Evolutionary conservation across 129 eudicot species (phyloP).

Genomic region (Arctium lappa): DNA sequence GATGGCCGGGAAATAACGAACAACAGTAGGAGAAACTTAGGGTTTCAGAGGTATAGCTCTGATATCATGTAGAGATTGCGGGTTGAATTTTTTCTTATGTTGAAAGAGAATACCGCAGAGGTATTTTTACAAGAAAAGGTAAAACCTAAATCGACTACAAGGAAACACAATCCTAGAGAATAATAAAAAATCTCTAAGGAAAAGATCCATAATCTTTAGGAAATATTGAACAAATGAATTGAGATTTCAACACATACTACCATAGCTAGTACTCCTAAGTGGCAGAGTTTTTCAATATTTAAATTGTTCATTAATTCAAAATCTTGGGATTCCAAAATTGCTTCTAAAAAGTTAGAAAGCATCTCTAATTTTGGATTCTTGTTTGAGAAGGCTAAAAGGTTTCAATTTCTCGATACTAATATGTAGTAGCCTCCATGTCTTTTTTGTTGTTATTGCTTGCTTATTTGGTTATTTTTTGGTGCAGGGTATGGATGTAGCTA

Average conservation of each 20-base stretch:
- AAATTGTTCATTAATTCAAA: not conserved
- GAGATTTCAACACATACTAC: not conserved
- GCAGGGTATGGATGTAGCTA: conserved; percentile 83
- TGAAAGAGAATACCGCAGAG: too few relatives aligned
- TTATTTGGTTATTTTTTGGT: not conserved
- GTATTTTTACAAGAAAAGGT: too few relatives aligned
- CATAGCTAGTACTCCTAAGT: not conserved
- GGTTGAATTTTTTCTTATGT: too few relatives aligned
- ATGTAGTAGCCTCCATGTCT: not conserved
- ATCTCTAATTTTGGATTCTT: not conserved
- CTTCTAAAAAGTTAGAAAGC: not conserved
- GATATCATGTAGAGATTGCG: too few relatives aligned
- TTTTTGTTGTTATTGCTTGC: not conserved
- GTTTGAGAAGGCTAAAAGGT: not conserved
- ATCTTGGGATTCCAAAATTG: not conserved
- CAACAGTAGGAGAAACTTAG: too few relatives aligned
- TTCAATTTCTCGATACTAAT: not conserved
- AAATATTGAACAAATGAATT: not conserved
- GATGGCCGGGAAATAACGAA: too few relatives aligned
- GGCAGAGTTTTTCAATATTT: not conserved
- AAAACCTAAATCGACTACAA: too few relatives aligned
- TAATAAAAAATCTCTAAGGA: too few relatives aligned
- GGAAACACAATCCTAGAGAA: too few relatives aligned
- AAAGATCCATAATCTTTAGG: too few relatives aligned
- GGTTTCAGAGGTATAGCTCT: too few relatives aligned